These are phyloP conservation scores for Alternaria sp. DNA, from an alignment of 2,329 filamentous ascomycete genomes.

Conservation along the genomic window DNA sequence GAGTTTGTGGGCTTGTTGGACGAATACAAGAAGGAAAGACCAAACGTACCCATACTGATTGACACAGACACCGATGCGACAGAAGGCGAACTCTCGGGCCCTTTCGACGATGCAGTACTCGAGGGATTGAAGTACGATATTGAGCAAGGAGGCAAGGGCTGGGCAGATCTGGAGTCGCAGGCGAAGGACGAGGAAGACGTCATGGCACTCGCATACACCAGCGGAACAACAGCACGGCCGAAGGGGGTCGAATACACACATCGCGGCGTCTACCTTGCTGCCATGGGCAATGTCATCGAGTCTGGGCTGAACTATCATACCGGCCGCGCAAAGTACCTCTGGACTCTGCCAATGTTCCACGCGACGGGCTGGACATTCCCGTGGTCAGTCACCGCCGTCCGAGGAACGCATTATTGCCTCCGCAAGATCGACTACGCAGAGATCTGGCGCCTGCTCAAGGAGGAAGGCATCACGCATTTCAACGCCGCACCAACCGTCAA, in stretches of 20 bases:
- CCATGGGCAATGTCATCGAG: conserved; percentile 86
- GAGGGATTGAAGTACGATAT: conserved; percentile 79
- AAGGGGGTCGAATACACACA: conserved; percentile 96
- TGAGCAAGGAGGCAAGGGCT: conserved; percentile 71
- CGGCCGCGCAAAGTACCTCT: conserved; percentile 80
- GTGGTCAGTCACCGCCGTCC: conserved; percentile 89
- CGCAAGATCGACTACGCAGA: conserved; percentile 93
- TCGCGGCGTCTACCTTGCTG: conserved; percentile 82
- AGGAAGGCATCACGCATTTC: conserved; percentile 90
- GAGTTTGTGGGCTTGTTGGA: conserved; percentile 78
- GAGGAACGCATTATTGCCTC: conserved; percentile 94
- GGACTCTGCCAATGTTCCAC: conserved; percentile 90
- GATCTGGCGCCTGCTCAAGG: conserved; percentile 87
- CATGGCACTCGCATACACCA: conserved; percentile 91
- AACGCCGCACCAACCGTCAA: conserved; percentile 97
- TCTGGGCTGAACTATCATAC: conserved; percentile 76
- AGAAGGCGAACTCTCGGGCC: conserved; percentile 75
- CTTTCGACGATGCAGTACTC: conserved; percentile 81
- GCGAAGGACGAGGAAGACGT: conserved; percentile 77
- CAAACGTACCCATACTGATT: conserved; percentile 73
- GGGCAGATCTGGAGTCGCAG: conserved; percentile 76
- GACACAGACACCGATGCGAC: conserved; percentile 84
- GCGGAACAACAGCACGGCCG: conserved; percentile 86
- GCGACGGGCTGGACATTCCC: conserved; percentile 81
- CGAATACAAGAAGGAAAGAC: conserved; percentile 66